Evolutionary conservation across 371 early-diverging fungal genomes (phyloP).

Genomic region (Mortierella sp.): DNA sequence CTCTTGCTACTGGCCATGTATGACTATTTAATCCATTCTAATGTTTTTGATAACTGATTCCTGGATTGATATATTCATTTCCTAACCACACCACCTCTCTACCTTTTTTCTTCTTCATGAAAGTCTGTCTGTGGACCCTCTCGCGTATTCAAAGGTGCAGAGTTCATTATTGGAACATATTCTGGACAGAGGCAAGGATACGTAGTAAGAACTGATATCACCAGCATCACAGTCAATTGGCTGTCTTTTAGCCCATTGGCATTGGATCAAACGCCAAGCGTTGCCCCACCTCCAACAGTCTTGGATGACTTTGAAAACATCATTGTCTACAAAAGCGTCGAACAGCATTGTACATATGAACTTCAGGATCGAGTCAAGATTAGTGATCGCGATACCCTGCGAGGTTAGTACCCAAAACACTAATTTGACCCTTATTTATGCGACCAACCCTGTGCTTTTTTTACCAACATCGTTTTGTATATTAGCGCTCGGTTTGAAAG

Average conservation of each 20-base stretch:
- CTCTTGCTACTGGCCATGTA: constrained; percentile 49
- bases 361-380: constrained; percentile 50
- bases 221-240: constrained; percentile 52
- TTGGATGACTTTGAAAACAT: constrained; percentile 55
- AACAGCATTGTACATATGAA: constrained; percentile 56
- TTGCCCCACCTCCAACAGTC: constrained; percentile 44
- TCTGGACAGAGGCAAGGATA: constrained; percentile 34
- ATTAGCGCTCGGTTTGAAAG: constrained; percentile 26
- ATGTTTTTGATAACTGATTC: not conserved
- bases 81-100: not conserved
- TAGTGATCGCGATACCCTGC: constrained; percentile 21
- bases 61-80: not conserved
- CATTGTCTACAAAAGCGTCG: constrained; percentile 48
- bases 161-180: constrained; percentile 34
- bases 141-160: constrained; percentile 45
- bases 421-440: not conserved
- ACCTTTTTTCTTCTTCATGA: too few species aligned
- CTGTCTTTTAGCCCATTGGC: constrained; percentile 52
- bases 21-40: not conserved
- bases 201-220: constrained; percentile 38
- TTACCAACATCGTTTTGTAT: not conserved
- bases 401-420: constrained; percentile 15
- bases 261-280: constrained; percentile 52
- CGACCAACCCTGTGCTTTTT: not conserved
- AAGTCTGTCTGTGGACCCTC: constrained; percentile 45